These are phyloP conservation scores for Gossypium gossypioides DNA, from an alignment of 441 rosid genomes.

Conservation along the genomic window DNA sequence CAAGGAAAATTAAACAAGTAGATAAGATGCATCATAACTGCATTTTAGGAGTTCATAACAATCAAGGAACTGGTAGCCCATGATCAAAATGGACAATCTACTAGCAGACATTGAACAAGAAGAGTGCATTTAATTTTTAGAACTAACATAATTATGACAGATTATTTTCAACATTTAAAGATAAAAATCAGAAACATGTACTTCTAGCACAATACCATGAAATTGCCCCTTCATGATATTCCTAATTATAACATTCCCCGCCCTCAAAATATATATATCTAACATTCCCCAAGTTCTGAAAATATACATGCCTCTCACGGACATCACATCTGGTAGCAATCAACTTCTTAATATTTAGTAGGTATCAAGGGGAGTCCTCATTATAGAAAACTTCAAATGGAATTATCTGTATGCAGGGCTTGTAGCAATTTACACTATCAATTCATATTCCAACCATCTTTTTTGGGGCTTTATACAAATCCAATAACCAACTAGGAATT, in stretches of 20 bases:
- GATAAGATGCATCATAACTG: neutral
- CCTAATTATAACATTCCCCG: neutral
- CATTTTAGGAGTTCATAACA: neutral
- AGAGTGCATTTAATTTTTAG: neutral
- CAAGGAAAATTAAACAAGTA: neutral
- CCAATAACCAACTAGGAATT: neutral
- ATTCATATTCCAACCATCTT: neutral
- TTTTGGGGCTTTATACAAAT: neutral
- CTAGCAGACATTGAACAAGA: neutral
- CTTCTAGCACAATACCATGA: neutral
- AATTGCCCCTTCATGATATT: neutral
- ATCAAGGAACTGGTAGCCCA: neutral
- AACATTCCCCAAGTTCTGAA: neutral
- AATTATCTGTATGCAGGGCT: neutral
- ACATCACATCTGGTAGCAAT: neutral
- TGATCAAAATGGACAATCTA: neutral
- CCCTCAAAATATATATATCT: too few relatives aligned
- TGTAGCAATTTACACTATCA: neutral
- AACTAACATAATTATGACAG: neutral
- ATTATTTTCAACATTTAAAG: neutral
- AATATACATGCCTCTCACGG: neutral
- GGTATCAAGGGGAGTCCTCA: neutral
- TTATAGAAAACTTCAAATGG: neutral
- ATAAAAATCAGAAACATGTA: neutral
- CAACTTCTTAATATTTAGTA: neutral